Conservation (phyloP, 495 filamentous ascomycete species). For the Penicillium paxilli region DNA sequence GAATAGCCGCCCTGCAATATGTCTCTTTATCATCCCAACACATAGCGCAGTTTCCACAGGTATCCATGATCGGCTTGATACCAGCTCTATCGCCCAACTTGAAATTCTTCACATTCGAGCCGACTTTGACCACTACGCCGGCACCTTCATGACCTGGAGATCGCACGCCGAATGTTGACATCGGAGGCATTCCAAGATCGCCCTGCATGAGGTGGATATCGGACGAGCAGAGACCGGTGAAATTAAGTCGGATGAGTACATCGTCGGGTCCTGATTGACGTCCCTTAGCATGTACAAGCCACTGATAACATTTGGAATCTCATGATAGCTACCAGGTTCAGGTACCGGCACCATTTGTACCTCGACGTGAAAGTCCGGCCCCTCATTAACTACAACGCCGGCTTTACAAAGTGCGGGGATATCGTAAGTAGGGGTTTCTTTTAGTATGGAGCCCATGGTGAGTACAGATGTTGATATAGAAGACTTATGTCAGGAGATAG, state of each 20-base stretch:
- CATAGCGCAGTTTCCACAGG: constrained; percentile 50
- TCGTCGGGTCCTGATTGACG: constrained; percentile 40
- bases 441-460: constrained; percentile 5
- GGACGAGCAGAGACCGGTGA: constrained; percentile 48
- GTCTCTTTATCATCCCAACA: constrained; percentile 48
- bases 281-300: not conserved
- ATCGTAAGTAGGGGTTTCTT: constrained; percentile 15
- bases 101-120: constrained; percentile 51
- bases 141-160: constrained; percentile 59
- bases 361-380: constrained; percentile 51
- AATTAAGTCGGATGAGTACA: constrained; percentile 47
- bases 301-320: not conserved
- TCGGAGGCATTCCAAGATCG: constrained; percentile 45
- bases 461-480: not conserved
- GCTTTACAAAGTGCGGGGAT: constrained; percentile 56
- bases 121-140: constrained; percentile 55
- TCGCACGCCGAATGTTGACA: constrained; percentile 46
- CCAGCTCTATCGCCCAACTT: constrained; percentile 61
- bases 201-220: constrained; percentile 51
- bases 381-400: constrained; percentile 54
- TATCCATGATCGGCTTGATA: constrained; percentile 54
- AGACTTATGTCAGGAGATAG: not conserved
- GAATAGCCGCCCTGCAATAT: constrained; percentile 35
- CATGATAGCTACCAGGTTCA: constrained; percentile 39
- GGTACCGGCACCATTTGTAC: constrained; percentile 55